Percentiles rank a stretch among this genome's conserved stretches.
These are phyloP conservation scores for Macrocybe gigantea DNA, from an alignment of 768 basidiomycete species.

Conservation along the genomic window DNA sequence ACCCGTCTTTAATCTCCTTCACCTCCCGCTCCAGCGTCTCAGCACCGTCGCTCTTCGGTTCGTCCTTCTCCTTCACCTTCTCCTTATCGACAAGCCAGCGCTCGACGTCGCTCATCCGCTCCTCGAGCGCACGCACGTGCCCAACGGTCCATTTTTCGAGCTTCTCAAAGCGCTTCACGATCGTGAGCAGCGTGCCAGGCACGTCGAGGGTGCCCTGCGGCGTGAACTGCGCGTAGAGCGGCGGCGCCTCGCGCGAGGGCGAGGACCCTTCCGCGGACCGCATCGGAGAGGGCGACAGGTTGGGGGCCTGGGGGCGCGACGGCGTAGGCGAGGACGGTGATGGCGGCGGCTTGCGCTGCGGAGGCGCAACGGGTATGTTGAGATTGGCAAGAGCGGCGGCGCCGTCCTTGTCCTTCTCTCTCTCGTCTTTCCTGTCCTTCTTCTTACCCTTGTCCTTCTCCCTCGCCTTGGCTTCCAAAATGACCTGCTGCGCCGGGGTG, in stretches of 20 bases:
- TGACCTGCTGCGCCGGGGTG: conserved; percentile 83
- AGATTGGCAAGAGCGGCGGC: conserved; percentile 46
- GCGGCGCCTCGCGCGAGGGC: conserved; percentile 56
- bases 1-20: conserved; percentile 55
- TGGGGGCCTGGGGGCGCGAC: conserved; percentile 46
- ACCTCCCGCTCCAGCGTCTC: conserved; percentile 35
- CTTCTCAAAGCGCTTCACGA: conserved; percentile 82
- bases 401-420: conserved; percentile 44
- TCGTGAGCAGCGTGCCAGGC: conserved; percentile 63
- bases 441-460: conserved; percentile 51
- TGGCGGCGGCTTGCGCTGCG: conserved; percentile 40
- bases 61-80: conserved; percentile 48
- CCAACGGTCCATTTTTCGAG: conserved; percentile 87
- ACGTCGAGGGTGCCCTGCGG: conserved; percentile 69
- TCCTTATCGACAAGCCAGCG: conserved; percentile 85
- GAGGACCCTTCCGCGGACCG: conserved; percentile 40
- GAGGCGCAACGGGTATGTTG: conserved; percentile 37
- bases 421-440: conserved; percentile 35
- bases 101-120: conserved; percentile 89
- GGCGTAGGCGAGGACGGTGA: conserved; percentile 66
- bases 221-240: conserved; percentile 74
- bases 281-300: conserved; percentile 62
- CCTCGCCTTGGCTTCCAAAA: conserved; percentile 64
- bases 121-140: conserved; percentile 85
- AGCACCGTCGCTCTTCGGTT: conserved; percentile 8